Base-by-base conservation (phyloP, 371 early-diverging fungal species). In the Rhizopus sp. region DNA sequence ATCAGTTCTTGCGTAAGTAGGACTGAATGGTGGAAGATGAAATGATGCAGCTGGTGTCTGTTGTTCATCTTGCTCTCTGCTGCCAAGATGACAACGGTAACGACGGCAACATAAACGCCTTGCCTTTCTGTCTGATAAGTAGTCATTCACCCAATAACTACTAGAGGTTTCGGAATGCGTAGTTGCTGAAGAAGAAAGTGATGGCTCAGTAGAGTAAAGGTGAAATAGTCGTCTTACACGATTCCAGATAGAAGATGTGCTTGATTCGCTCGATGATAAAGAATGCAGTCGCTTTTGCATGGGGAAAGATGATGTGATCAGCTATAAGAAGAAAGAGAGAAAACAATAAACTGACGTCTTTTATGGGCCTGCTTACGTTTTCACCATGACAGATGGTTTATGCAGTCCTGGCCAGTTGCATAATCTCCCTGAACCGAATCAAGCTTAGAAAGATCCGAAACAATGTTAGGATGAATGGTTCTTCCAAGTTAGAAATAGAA, bases 11-110 rank as follows among this genome's bases (percentile, higher is more conserved):
- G 72, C 72, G 35, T 74, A 73, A 3, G 77, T 77, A 3, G 77
- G 77, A 46, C 77, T 77, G 23, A 60, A 77, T 7, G 77, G 77
- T 7, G 77, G 77, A 32, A 74, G 52, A 8, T 23, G 23, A 23
- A 23, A 23, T 23, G 23, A 23, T 23, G 2, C 23, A 23, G 23
- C 23, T 23, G 23, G 23, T 23, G 23, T 23, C 23, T 23, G 23
- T 23, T 23, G 23, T 23, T 23, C 23, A 23, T 23, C 23, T 23
- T 23, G 23, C 23, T 23, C 23, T 23, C 23, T 23, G 23, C 23
- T 23, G 23, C 23, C 23, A 23, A 2, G 2, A 23, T 23, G 23
- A 23, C 23, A 2, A 23, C 23, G 23, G 23, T 23, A 23, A 23
- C 23, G 23, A 2, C 23, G 23, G 23, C 23, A 23, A 23, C 23